Percentiles rank a stretch among this genome's conserved stretches.
These are phyloP conservation scores for Caryopteris hybrid DNA, from an alignment of 305 asterid genomes.

Conservation along the genomic window DNA sequence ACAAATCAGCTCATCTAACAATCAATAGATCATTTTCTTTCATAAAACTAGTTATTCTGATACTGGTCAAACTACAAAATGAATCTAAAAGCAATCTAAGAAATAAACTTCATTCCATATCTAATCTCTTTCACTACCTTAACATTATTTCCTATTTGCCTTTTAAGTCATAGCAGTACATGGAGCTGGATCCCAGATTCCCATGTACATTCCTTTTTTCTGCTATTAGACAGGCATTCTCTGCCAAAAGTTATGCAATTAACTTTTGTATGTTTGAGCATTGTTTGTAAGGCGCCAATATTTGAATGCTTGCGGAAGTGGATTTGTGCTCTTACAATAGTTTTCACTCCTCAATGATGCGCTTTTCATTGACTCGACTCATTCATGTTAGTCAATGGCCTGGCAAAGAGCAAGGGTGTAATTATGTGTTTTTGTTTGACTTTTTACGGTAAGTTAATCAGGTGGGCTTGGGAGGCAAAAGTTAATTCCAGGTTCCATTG, in stretches of 20 bases:
- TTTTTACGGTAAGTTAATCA: not conserved
- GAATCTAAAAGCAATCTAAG: constrained; percentile 6
- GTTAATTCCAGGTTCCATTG: not conserved
- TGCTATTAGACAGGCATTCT: not conserved
- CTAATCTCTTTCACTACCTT: not conserved
- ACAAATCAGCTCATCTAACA: constrained; percentile 1
- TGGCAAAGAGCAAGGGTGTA: not conserved
- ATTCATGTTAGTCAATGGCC: not conserved
- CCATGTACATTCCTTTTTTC: not conserved
- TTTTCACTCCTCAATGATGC: not conserved
- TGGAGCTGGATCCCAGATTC: not conserved
- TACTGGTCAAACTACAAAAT: too few species aligned
- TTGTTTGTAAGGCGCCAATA: not conserved
- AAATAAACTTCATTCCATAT: not conserved
- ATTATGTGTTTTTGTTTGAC: not conserved
- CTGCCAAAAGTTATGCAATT: not conserved
- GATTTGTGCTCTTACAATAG: not conserved
- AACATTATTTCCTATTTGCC: not conserved
- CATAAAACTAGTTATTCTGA: too few species aligned
- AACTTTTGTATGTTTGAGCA: not conserved
- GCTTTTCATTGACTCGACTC: not conserved
- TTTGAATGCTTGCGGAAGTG: not conserved
- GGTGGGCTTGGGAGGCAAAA: not conserved
- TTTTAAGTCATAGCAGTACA: not conserved
- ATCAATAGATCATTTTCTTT: not conserved